Base-by-base conservation (phyloP, 257 asterid species). In the Primulina tabacum region DNA sequence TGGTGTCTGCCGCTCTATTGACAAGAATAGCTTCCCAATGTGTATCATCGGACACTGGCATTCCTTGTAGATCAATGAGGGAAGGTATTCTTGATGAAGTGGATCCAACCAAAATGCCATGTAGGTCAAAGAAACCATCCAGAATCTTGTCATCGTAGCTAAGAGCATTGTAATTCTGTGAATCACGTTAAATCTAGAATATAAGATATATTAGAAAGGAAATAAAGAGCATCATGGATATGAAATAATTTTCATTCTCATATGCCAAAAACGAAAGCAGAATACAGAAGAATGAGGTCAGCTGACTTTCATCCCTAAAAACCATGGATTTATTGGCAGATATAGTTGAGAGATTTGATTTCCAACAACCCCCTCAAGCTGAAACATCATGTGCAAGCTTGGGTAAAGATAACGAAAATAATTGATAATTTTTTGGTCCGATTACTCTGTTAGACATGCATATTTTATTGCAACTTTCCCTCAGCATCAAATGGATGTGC, bases 131-230 rank as follows among this genome's bases (percentile, higher is more conserved):
- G 78, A 90, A 93, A 67, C 99, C 97, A 70, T 93, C 99, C 80
- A 90, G 82, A 75, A 93, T 83, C 88, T 93, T 93, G 89, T 93
- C 99, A 61, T 93, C 96, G 34, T 89, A 93, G 83, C 90, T 81
- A 76, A 93, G 95, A 79, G 96, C 95, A 85, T 90, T 83, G 88
- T 89, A 90, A 85, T 84, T 93, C 99, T 93, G 96, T 83, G 90
- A 90, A 90, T 85, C 85, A 87, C 71, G 85, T 83, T 71, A 89
- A 87, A 82, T 87, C 87, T 87, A 87, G 82, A 81, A 85, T 82
- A 88, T 85, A 90, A 90, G 95, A 84, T 62, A 89, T 75, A 89
- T 84, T 80, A 83, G 87, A 83, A 78, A 78, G 80, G 77, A 71
- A 70, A 72, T 33, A 52, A 24, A 71, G 60, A 67, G 71, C 64